Evolutionary conservation across 805 yeast species (phyloP), one percentile per base, ranked within the genome.

Genomic region (Candida hungchunana): DNA sequence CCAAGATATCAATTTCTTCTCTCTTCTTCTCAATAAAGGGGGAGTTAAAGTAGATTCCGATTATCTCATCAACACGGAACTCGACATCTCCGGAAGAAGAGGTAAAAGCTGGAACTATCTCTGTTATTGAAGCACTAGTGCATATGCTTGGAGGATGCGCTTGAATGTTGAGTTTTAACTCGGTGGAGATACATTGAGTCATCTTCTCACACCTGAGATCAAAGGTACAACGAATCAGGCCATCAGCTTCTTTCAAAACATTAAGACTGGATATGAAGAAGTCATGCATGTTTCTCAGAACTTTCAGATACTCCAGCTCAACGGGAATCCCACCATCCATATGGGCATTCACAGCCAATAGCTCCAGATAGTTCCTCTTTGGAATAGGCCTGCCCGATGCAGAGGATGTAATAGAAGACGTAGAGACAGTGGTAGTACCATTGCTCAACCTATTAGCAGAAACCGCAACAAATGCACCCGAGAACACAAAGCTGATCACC

Each of bases 401-500:
- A 19, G 30, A 20, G 15, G 20, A 3, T 14, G 32, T 7, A 6
- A 19, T 21, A 9, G 32, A 7, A 11, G 32, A 14, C 4, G 19
- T n/a, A 8, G 26, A 14, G 21, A 6, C 20, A n/a, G 7, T n/a
- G 3, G 40, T 13, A 14, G 40, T 24, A 3, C 40, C 36, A n/a
- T 27, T 28, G 11, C 40, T 37, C 33, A 37, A 29, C 17, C 40
- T 37, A 27, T 27, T 32, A 14, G 36, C 40, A 18, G 40, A 37
- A 3, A 37, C 33, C 4, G 31, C 26, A 8, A 37, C 36, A 17
- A 37, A 18, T 3, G 23, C n/a, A 17, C 36, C 39, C 7, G 41
- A 34, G 13, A 42, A 17, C 9, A 49, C 37, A 26, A 43, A 47
- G 13, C 40, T 31, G 12, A 36, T 13, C 6, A 40, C 35, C 3